phyloP scores from a whole-genome alignment of 192 early-diverging fungal genomes.

The Coemansia sp. region DNA sequence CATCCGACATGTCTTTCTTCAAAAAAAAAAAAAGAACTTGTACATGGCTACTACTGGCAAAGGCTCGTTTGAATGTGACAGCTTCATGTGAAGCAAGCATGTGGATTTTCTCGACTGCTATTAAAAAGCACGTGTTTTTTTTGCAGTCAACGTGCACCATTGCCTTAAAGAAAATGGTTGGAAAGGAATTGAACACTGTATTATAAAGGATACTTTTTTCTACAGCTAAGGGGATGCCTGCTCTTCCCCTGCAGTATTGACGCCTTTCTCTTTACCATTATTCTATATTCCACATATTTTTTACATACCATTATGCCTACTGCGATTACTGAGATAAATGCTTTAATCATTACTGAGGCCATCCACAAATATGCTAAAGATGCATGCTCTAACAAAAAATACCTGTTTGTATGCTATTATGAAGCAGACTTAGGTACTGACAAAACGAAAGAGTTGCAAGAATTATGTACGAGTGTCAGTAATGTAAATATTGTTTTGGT shows the following conservation, averaged over 20 bases:
- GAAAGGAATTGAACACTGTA: too few relatives aligned
- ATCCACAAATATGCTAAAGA: not conserved
- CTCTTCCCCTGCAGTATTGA: not conserved
- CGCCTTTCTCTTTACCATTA: not conserved
- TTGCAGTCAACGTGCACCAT: too few relatives aligned
- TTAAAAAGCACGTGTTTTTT: too few relatives aligned
- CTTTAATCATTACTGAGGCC: not conserved
- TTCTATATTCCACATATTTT: not conserved
- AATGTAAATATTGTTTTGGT: not conserved
- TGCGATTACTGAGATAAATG: not conserved
- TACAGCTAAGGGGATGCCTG: not conserved
- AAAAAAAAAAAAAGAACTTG: not conserved
- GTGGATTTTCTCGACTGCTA: too few relatives aligned
- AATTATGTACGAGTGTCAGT: not conserved
- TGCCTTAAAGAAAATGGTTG: too few relatives aligned
- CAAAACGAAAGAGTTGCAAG: not conserved
- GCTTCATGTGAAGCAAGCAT: not conserved
- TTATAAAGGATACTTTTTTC: too few relatives aligned
- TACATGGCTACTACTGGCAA: not conserved
- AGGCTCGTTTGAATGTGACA: not conserved
- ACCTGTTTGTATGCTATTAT: too few relatives aligned
- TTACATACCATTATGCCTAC: not conserved
- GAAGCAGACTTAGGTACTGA: not conserved
- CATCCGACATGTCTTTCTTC: not conserved
- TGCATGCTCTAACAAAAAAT: too few relatives aligned